Evolutionary conservation across 768 basidiomycete species (phyloP), one percentile per base, ranked within the genome.

Genomic region (Tremella fuciformis): DNA sequence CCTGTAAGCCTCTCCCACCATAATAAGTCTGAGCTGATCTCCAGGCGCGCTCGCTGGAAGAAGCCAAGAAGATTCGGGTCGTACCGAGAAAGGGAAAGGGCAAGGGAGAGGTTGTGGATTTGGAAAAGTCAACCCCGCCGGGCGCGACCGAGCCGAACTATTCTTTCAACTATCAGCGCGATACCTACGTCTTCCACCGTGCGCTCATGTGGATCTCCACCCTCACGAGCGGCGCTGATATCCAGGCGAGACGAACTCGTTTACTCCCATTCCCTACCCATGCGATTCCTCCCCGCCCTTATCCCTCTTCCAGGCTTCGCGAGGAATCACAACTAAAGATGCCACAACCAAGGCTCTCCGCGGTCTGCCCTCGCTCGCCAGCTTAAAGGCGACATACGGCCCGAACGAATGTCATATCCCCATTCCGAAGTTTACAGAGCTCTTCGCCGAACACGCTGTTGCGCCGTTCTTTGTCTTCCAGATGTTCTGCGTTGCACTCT

Each of bases 381-480:
- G 80, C 0, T 78, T 89, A 22, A 78, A 80, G 41, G 80, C 80
- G 7, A 80, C 92, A 19, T 99, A 90, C 71, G 96, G 94, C 56
- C 84, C 85, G 66, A 99, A 99, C 78, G 88, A 90, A 70, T 98
- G 97, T 79, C 85, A 96, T 74, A 97, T 99, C 63, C 96, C 96
- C 1, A 89, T 99, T 41, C 96, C 96, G 7, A 88, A 88, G 0
- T 99, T 99, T 73, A 82, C 83, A 9, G 89, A 91, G 64, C 84
- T 99, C 37, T 97, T 99, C 66, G 82, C 80, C 21, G 96, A 99
- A 80, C 96, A 99, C 72, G 92, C 94, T 1, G 93, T 92, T 3
- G 96, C 96, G 0, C 96, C 96, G 0, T 99, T 99, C 83, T 99
- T 99, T 77, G 96, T 99, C 24, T 99, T 99, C 79, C 96, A 99